Evolutionary conservation across 805 yeast species (phyloP).

Genomic region (Pachysolen tannophilus): DNA sequence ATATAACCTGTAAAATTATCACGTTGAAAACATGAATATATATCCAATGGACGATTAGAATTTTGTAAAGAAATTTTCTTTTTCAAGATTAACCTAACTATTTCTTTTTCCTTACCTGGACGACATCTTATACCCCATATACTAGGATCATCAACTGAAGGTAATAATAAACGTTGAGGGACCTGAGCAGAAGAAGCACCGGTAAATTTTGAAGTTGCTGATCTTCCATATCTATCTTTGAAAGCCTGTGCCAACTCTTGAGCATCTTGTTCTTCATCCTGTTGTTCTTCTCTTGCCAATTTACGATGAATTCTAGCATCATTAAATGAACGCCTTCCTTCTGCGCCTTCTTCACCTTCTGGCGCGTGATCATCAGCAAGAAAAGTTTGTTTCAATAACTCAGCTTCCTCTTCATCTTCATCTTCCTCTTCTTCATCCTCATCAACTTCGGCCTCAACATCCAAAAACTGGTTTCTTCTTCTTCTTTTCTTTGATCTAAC

Average conservation of each 20-base stretch:
- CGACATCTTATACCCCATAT: slow-evolving; percentile 94
- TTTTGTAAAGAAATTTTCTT: slow-evolving; percentile 74
- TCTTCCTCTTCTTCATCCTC: slow-evolving; percentile 93
- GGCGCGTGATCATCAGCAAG: slow-evolving; percentile 68
- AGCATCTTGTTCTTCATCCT: slow-evolving; percentile 89
- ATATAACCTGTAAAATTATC: slow-evolving; percentile 89
- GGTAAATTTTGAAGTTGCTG: slow-evolving; percentile 70
- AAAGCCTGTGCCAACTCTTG: slow-evolving; percentile 87
- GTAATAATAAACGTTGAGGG: slow-evolving; percentile 87
- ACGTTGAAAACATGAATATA: slow-evolving; percentile 86
- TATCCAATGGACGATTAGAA: slow-evolving; percentile 72
- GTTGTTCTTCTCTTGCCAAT: slow-evolving; percentile 74
- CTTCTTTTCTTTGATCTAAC: slow-evolving; percentile 39
- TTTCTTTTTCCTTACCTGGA: slow-evolving; percentile 86
- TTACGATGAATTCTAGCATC: slow-evolving; percentile 87
- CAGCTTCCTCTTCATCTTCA: slow-evolving; percentile 94
- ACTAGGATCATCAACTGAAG: slow-evolving; percentile 93
- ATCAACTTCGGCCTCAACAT: slow-evolving; percentile 98
- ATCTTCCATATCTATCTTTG: slow-evolving; percentile 86
- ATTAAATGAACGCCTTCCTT: slow-evolving; percentile 17
- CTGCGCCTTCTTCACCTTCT: slow-evolving; percentile 39
- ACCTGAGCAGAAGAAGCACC: slow-evolving; percentile 79
- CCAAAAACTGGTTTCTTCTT: slow-evolving; percentile 75
- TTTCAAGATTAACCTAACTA: slow-evolving; percentile 77
- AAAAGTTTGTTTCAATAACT: slow-evolving; percentile 73